Percentiles rank a stretch among this genome's conserved stretches.
Conservation (phyloP, 352 stramenopile species). For the Aphanomyces stellatus region DNA sequence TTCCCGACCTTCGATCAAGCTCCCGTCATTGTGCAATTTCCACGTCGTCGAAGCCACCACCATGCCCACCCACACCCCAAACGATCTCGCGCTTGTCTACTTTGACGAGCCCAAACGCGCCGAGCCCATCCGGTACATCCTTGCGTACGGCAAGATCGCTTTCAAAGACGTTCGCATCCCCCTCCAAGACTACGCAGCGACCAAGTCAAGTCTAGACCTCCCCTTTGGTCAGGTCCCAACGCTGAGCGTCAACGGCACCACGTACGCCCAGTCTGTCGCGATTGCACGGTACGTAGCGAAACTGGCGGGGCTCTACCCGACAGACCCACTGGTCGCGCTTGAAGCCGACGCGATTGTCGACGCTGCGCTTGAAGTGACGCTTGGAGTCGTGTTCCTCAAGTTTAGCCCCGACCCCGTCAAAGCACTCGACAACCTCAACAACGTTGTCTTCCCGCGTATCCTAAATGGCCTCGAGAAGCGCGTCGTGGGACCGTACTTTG, state of each 20-base stretch:
- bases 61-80: too few species aligned
- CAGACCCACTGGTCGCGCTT: slow-evolving; percentile 40
- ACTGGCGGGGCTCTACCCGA: slow-evolving; percentile 48
- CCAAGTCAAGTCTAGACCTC: slow-evolving; percentile 38
- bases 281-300: slow-evolving; percentile 49
- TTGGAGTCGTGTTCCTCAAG: too few species aligned
- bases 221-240: slow-evolving; percentile 44
- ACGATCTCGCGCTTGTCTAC: slow-evolving; percentile 56
- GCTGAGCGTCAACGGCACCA: slow-evolving; percentile 36
- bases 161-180: slow-evolving; percentile 58
- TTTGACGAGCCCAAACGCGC: slow-evolving; percentile 41
- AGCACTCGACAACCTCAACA: background rate
- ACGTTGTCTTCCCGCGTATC: slow-evolving; percentile 24
- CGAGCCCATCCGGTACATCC: slow-evolving; percentile 50
- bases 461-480: slow-evolving; percentile 37
- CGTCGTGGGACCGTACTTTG: slow-evolving; percentile 42
- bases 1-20: too few species aligned
- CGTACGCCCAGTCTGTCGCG: slow-evolving; percentile 50
- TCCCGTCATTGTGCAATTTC: too few species aligned
- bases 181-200: slow-evolving; percentile 30
- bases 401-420: too few species aligned
- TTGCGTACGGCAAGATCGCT: slow-evolving; percentile 40
- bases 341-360: slow-evolving; percentile 28
- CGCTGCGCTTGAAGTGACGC: slow-evolving; percentile 9
- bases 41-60: too few species aligned